A percentile compares a stretch with the other conserved stretches of the same genome.
phyloP scores from a whole-genome alignment of 1,139 yeast genomes.

The Pichia terricola region DNA sequence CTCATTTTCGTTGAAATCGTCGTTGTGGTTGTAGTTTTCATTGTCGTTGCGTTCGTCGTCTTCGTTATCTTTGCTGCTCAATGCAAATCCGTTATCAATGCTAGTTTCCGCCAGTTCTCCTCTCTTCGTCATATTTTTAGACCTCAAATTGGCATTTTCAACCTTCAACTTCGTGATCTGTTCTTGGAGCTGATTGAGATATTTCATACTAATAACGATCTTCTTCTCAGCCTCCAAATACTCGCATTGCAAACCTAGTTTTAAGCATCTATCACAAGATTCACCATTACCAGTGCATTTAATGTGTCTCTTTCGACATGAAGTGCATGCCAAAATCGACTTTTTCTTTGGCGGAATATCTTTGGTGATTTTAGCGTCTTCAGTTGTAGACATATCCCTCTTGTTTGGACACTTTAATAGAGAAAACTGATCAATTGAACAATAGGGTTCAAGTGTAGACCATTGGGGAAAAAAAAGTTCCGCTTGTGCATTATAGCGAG shows the following conservation, averaged over 20 bases:
- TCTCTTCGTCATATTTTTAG: neutral
- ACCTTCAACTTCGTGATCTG: conserved; percentile 40
- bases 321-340: conserved; percentile 36
- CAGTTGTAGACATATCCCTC: too few relatives aligned
- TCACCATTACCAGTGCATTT: conserved; percentile 70
- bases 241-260: conserved; percentile 56
- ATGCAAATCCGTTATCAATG: neutral
- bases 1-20: neutral
- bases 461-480: too few relatives aligned
- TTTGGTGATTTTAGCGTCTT: too few relatives aligned
- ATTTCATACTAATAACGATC: conserved; percentile 68
- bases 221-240: conserved; percentile 73
- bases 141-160: conserved; percentile 49
- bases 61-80: too few relatives aligned
- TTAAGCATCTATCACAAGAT: conserved; percentile 59
- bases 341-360: conserved; percentile 8
- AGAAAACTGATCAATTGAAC: too few relatives aligned
- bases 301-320: conserved; percentile 69
- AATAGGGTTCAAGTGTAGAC: too few relatives aligned
- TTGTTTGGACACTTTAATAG: too few relatives aligned
- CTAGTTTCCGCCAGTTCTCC: neutral
- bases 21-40: neutral
- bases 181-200: conserved; percentile 58
- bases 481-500: too few relatives aligned
- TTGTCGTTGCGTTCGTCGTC: neutral